These are phyloP conservation scores for Amaranthus tricolor DNA, from an alignment of 179 eudicot genomes.

Conservation along the genomic window DNA sequence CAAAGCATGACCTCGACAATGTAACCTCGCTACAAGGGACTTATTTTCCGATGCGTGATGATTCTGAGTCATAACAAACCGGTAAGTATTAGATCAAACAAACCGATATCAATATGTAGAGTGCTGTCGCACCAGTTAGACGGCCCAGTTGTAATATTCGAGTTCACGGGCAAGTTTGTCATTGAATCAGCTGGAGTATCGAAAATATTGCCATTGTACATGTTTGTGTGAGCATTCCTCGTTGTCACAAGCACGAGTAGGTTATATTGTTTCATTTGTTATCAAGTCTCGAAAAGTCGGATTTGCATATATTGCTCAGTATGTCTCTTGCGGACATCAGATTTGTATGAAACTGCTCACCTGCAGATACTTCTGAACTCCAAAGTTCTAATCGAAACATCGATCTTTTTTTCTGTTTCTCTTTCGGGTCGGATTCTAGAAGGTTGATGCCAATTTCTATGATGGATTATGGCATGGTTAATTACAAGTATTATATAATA, in stretches of 20 bases:
- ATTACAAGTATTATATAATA: too few species aligned
- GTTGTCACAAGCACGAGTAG: not conserved
- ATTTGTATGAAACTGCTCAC: not conserved
- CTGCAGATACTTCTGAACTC: not conserved
- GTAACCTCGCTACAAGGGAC: conserved; percentile 73
- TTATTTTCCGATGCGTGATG: conserved; percentile 63
- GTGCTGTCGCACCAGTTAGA: conserved; percentile 16
- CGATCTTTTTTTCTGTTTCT: too few species aligned
- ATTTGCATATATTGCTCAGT: conserved; percentile 1
- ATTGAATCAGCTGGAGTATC: conserved; percentile 8
- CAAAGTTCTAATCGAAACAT: too few species aligned
- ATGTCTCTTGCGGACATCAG: not conserved
- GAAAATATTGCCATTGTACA: conserved; percentile 11
- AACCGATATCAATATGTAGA: not conserved
- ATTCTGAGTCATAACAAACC: conserved; percentile 38
- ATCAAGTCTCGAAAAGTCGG: not conserved
- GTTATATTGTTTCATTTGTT: not conserved
- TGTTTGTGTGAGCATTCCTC: conserved; percentile 17
- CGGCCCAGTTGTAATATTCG: conserved; percentile 18
- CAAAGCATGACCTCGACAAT: conserved; percentile 75
- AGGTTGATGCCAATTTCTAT: too few species aligned
- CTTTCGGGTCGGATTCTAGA: too few species aligned
- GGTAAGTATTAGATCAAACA: conserved; percentile 1
- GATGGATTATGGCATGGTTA: too few species aligned
- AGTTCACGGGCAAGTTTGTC: not conserved